Conservation (phyloP, 768 basidiomycete genomes). For the Pulveroboletus ravenelii region DNA sequence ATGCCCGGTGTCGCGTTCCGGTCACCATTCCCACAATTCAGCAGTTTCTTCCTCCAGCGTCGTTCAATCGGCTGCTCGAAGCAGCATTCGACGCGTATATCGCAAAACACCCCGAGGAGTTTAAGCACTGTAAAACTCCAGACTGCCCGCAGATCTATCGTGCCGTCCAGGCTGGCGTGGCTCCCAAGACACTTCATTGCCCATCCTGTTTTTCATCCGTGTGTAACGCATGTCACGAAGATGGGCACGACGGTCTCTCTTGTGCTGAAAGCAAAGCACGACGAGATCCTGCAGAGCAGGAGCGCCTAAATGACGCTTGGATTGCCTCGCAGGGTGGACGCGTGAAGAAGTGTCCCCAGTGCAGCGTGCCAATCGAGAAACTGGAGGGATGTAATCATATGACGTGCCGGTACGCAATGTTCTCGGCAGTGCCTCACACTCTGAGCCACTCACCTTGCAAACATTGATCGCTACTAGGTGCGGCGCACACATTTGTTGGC, state of each 20-base stretch:
- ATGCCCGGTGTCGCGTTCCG: constrained; percentile 49
- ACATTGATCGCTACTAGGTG: constrained; percentile 42
- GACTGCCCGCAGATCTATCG: constrained; percentile 76
- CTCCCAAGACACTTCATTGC: constrained; percentile 45
- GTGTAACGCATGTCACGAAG: constrained; percentile 58
- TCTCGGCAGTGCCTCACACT: background rate
- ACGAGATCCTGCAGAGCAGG: constrained; percentile 41
- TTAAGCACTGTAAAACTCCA: constrained; percentile 72
- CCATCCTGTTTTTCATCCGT: constrained; percentile 64
- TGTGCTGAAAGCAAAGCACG: constrained; percentile 43
- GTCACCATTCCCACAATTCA: constrained; percentile 53
- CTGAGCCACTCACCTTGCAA: background rate
- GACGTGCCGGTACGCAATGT: constrained; percentile 42
- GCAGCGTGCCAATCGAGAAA: constrained; percentile 65
- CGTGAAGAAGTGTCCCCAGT: constrained; percentile 71
- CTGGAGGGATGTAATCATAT: constrained; percentile 76
- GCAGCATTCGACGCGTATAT: constrained; percentile 57
- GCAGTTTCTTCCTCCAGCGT: constrained; percentile 42
- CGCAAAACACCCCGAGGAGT: constrained; percentile 52
- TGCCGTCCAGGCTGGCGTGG: constrained; percentile 36
- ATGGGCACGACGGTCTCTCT: constrained; percentile 55
- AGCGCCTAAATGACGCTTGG: constrained; percentile 57
- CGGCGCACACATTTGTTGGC: constrained; percentile 76
- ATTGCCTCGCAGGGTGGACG: constrained; percentile 44
- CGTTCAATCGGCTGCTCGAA: constrained; percentile 52